A percentile compares a stretch with the other conserved stretches of the same genome.
Evolutionary conservation across 2,329 filamentous ascomycete genomes (phyloP).

Genomic region (Aschersonia sp.): DNA sequence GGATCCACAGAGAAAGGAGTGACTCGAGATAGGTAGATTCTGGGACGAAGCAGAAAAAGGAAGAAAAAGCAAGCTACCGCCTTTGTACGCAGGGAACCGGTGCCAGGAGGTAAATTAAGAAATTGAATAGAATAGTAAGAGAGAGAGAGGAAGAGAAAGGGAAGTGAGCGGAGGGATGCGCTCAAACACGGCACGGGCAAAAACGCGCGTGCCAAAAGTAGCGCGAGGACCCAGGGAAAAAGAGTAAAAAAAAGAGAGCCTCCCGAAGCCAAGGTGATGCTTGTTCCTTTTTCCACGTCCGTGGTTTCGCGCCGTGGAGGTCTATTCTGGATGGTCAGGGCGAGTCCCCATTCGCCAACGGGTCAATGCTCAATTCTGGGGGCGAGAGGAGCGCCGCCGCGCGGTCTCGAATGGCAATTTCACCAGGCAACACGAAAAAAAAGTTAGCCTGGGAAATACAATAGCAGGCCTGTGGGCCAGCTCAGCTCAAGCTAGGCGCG

Average conservation of each 20-base stretch:
- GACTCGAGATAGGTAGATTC: background rate
- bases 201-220: background rate
- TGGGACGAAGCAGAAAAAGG: background rate
- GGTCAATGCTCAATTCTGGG: background rate
- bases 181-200: background rate
- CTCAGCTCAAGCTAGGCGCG: background rate
- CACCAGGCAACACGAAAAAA: no score
- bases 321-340: background rate
- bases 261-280: background rate
- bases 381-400: background rate
- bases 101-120: background rate
- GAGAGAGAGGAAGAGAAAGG: background rate
- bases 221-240: background rate
- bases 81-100: no score
- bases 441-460: no score
- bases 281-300: conserved; percentile 1
- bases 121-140: background rate
- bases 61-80: background rate
- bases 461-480: no score
- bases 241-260: background rate
- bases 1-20: background rate
- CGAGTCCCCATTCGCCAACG: background rate
- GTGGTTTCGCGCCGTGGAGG: background rate
- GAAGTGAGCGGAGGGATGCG: background rate
- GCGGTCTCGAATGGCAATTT: background rate